Base-by-base conservation (phyloP, 441 rosid species). In the California macrophylla region DNA sequence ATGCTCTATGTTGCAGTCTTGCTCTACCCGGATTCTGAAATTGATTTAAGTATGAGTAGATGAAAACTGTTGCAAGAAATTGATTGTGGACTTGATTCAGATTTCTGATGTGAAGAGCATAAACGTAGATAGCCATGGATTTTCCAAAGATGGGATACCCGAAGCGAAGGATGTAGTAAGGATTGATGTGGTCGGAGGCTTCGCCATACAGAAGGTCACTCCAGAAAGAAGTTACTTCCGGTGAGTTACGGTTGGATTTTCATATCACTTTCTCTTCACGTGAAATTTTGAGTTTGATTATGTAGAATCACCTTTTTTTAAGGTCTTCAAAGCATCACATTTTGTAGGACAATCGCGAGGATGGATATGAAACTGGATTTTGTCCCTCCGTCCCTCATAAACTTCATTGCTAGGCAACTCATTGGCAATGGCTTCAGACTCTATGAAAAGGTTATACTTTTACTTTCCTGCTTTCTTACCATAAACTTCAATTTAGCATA, bases 361-460 rank as follows among this genome's bases (percentile, higher is more conserved):
- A 20, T 90, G 78, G 98, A 94, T 84, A 52, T 90, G 75, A 93
- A 91, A 91, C 69, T 93, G 77, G 96, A 90, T 66, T 82, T 93
- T 58, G 86, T 91, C 25, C 98, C 97, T 70, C 90, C 97, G 63
- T 77, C 87, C 65, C 87, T 93, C 21, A 83, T 93, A 68, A 93
- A 93, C 78, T 91, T 93, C 52, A 80, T 90, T 68, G 78, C 96
- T 25, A 88, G 98, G 81, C 97, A 93, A 85, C 91, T 93, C 66
- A 29, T 91, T 3, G 96, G 96, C 71, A 85, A 78, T 74, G 97
- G 98, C 73, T 93, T 93, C 83, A 80, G 77, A 79, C 91, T 88
- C 50, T 93, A 82, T 74, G 86, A 89, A 77, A 93, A 91, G 98
- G 98, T 91, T 52, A 32, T 66, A 32, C 16, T 10, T 50, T 62